A percentile compares a stretch with the other conserved stretches of the same genome.
Evolutionary conservation across 176 grass and related monocot species (phyloP).

Genomic region (Miscanthus lutarioriparius): DNA sequence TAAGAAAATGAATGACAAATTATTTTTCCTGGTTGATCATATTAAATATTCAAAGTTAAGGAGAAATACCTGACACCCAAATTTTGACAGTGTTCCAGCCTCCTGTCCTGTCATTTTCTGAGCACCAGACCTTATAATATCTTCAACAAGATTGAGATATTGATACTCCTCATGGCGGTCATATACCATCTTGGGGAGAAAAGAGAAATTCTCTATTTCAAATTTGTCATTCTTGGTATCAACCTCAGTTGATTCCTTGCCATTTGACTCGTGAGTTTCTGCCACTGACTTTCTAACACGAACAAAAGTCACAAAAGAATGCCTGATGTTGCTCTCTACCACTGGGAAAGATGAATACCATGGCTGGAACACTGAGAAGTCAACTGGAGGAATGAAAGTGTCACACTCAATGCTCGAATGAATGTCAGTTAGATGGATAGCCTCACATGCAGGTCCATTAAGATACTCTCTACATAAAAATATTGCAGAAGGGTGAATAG

Average conservation of each 20-base stretch:
- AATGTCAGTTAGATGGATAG: conserved; percentile 85
- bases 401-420: conserved; percentile 61
- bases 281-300: conserved; percentile 46
- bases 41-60: conserved; percentile 7
- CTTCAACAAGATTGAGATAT: conserved; percentile 79
- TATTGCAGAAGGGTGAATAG: conserved; percentile 23
- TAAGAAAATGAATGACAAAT: conserved; percentile 30
- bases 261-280: conserved; percentile 42
- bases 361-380: conserved; percentile 60
- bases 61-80: conserved; percentile 80
- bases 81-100: conserved; percentile 91
- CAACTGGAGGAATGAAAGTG: conserved; percentile 69
- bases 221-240: conserved; percentile 51
- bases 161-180: conserved; percentile 76
- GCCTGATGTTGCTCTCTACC: conserved; percentile 68
- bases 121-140: conserved; percentile 68
- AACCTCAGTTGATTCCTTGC: conserved; percentile 31
- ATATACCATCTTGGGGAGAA: conserved; percentile 75
- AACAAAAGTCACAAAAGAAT: conserved; percentile 76
- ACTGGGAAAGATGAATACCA: conserved; percentile 88
- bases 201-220: conserved; percentile 67
- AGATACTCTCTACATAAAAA: conserved; percentile 60
- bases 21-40: conserved; percentile 28
- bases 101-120: conserved; percentile 80
- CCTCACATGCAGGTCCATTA: conserved; percentile 73